phyloP scores from a whole-genome alignment of 1,139 yeast genomes.

The Entelexis sorbosivorans region DNA sequence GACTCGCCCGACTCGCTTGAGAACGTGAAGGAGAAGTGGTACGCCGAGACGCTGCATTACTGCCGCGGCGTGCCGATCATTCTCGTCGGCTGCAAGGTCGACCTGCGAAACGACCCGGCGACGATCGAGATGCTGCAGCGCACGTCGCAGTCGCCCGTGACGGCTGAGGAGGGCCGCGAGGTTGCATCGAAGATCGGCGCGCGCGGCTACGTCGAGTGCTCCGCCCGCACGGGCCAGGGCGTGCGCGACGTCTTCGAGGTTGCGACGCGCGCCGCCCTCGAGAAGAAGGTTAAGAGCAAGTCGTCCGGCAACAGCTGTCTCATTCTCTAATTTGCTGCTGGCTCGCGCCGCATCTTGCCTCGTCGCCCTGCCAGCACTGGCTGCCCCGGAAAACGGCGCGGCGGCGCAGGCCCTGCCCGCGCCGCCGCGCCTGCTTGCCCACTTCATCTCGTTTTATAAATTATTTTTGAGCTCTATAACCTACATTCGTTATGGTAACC shows the following conservation, averaged over 20 bases:
- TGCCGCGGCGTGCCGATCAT: slow-evolving; percentile 94
- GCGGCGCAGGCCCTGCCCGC: neutral
- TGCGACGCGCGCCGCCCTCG: slow-evolving; percentile 81
- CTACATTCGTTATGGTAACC: slow-evolving; percentile 2
- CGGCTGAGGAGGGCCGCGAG: slow-evolving; percentile 72
- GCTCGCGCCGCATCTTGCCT: neutral
- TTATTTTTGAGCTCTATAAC: slow-evolving; percentile 7
- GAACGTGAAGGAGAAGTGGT: slow-evolving; percentile 91
- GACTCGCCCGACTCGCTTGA: slow-evolving; percentile 88
- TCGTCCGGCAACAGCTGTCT: slow-evolving; percentile 19
- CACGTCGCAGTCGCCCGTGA: slow-evolving; percentile 76
- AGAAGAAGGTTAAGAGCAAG: slow-evolving; percentile 32
- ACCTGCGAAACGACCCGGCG: slow-evolving; percentile 65
- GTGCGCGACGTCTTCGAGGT: slow-evolving; percentile 71
- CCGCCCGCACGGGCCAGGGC: slow-evolving; percentile 72
- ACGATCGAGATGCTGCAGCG: slow-evolving; percentile 73
- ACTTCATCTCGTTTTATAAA: slow-evolving; percentile 5
- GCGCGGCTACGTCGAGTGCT: slow-evolving; percentile 69
- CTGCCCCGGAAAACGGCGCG: neutral
- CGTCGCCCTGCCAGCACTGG: neutral
- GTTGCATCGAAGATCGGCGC: slow-evolving; percentile 79
- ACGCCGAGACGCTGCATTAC: slow-evolving; percentile 84
- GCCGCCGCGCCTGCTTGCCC: neutral
- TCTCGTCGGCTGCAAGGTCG: slow-evolving; percentile 81
- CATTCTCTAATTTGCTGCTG: slow-evolving; percentile 15